A percentile compares a stretch with the other conserved stretches of the same genome.
Conservation (phyloP, 129 eudicot species). For the Arctium minus region DNA sequence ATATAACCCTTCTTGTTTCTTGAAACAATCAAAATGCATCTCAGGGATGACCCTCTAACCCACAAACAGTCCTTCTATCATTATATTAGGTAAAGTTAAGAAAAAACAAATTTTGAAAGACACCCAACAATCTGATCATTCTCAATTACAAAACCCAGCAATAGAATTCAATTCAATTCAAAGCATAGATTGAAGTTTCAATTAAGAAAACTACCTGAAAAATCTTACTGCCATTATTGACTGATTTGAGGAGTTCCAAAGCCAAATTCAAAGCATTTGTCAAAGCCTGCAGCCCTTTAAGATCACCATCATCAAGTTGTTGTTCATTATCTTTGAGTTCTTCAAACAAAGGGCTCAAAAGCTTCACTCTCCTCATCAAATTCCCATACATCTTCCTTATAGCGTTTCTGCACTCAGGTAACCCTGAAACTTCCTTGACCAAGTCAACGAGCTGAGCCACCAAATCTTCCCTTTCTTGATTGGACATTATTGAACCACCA, state of each 20-base stretch:
- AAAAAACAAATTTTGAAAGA: constrained; percentile 5
- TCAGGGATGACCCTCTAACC: too few relatives aligned
- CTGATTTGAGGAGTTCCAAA: constrained; percentile 55
- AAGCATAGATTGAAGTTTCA: background rate
- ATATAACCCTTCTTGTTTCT: background rate
- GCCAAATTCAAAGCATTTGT: constrained; percentile 56
- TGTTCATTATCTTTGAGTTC: constrained; percentile 65
- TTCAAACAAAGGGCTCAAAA: constrained; percentile 85
- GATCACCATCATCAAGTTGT: constrained; percentile 40
- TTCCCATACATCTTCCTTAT: constrained; percentile 65
- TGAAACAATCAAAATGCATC: background rate
- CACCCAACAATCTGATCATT: constrained; percentile 10
- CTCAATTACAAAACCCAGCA: constrained; percentile 9
- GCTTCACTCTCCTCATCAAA: constrained; percentile 82
- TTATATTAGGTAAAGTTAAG: too few relatives aligned
- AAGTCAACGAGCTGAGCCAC: constrained; percentile 56
- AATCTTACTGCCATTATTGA: constrained; percentile 68
- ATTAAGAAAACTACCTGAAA: constrained; percentile 50
- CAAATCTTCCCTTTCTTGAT: constrained; percentile 28
- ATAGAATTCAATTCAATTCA: background rate
- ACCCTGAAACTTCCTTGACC: constrained; percentile 49
- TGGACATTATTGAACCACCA: constrained; percentile 11
- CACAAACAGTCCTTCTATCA: background rate
- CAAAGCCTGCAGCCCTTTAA: constrained; percentile 50
- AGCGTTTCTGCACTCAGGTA: constrained; percentile 77